These are phyloP conservation scores for Ceratocystis diversiconidia DNA, from an alignment of 2,329 filamentous ascomycete genomes.

Conservation along the genomic window DNA sequence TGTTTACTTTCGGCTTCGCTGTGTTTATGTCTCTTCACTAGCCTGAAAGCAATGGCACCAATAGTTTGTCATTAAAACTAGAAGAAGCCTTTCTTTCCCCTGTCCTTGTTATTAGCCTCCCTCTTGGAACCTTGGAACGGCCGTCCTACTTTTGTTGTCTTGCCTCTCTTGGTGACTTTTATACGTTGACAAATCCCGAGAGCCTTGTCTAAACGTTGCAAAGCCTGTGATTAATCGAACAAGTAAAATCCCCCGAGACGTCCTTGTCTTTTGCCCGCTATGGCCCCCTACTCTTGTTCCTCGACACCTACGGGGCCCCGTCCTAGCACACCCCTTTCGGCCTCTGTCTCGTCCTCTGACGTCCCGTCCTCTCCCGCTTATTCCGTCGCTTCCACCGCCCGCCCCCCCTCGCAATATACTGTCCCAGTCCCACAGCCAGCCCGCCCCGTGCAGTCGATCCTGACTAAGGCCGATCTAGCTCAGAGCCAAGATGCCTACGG, in stretches of 20 bases:
- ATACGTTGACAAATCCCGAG: no score
- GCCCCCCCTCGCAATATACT: conserved; percentile 43
- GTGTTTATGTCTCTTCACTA: no score
- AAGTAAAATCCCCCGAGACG: background rate
- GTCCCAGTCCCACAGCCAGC: conserved; percentile 48
- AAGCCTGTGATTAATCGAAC: background rate
- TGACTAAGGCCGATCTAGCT: conserved; percentile 49
- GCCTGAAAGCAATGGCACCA: no score
- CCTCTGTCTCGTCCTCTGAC: conserved; percentile 25
- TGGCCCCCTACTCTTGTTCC: background rate
- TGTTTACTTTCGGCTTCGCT: background rate
- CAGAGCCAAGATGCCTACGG: conserved; percentile 48
- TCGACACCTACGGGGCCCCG: background rate
- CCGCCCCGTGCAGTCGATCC: conserved; percentile 41
- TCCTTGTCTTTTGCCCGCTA: background rate
- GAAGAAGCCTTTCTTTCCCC: background rate
- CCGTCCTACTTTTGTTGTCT: no score
- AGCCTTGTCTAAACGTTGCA: no score
- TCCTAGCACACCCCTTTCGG: background rate
- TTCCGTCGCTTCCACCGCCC: conserved; percentile 48
- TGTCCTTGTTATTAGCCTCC: background rate
- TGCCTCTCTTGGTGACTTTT: no score
- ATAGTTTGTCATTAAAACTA: no score
- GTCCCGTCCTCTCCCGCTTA: conserved; percentile 50
- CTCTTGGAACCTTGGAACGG: background rate